phyloP scores from a whole-genome alignment of 441 rosid genomes.

The Omphalea diandra region DNA sequence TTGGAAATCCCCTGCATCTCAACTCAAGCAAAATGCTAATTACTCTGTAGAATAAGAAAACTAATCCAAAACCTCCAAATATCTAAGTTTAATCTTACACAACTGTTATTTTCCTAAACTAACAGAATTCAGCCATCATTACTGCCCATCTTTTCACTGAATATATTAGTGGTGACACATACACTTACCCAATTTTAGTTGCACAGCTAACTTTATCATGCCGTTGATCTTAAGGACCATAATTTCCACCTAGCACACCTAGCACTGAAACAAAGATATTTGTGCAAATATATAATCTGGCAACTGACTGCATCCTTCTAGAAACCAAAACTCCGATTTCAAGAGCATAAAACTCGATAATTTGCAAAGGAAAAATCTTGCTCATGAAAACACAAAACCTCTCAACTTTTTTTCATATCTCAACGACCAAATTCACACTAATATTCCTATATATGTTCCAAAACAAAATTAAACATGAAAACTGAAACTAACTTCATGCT shows the following conservation, averaged over 20 bases:
- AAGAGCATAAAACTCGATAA: background rate
- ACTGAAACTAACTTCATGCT: background rate
- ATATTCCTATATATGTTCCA: background rate
- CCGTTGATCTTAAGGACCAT: background rate
- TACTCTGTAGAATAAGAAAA: background rate
- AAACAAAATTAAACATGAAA: background rate
- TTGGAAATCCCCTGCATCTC: constrained; percentile 62
- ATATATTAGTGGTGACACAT: background rate
- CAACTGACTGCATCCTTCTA: too few relatives aligned
- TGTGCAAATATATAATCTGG: background rate
- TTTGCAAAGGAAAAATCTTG: background rate
- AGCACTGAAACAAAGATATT: background rate
- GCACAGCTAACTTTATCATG: background rate
- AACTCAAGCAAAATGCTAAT: background rate
- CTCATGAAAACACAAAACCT: background rate
- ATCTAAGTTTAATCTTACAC: background rate
- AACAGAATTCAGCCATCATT: background rate
- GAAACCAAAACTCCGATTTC: background rate
- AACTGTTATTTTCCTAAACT: background rate
- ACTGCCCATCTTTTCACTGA: background rate
- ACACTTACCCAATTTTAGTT: background rate
- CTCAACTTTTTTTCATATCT: background rate
- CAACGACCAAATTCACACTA: background rate
- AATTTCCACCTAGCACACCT: background rate
- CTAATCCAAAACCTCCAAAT: constrained; percentile 5